Percentiles rank a stretch among this genome's conserved stretches.
Conservation (phyloP, 2,329 filamentous ascomycete species). For the Bertia moriformis region DNA sequence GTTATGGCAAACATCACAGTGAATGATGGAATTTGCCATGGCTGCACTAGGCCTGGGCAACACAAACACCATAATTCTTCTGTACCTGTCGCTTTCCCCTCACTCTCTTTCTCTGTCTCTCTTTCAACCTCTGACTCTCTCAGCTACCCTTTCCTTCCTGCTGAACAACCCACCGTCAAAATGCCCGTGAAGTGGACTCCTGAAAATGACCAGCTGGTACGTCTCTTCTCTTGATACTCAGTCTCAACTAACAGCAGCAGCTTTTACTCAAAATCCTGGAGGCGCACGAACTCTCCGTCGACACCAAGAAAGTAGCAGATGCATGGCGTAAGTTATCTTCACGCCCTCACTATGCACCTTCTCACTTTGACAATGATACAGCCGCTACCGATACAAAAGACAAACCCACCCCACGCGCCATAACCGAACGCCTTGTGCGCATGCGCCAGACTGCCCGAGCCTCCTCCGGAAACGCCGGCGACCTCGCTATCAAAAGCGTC, state of each 20-base stretch:
- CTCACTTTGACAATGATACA: slow-evolving; percentile 3
- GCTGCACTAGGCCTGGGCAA: too few species aligned
- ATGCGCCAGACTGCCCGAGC: slow-evolving; percentile 13
- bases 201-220: slow-evolving; percentile 18
- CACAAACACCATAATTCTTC: too few species aligned
- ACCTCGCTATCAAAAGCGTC: too few species aligned
- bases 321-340: slow-evolving; percentile 18
- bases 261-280: slow-evolving; percentile 22
- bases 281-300: slow-evolving; percentile 17
- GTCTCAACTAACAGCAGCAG: slow-evolving; percentile 7
- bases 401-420: slow-evolving; percentile 20
- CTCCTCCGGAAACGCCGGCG: neutral
- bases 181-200: slow-evolving; percentile 21
- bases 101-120: too few species aligned
- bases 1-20: too few species aligned
- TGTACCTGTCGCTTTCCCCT: too few species aligned
- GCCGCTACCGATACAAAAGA: slow-evolving; percentile 6
- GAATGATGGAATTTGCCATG: too few species aligned
- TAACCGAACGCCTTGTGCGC: slow-evolving; percentile 18
- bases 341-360: neutral
- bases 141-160: too few species aligned
- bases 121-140: too few species aligned
- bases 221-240: slow-evolving; percentile 1
- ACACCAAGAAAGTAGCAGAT: slow-evolving; percentile 15
- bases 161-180: slow-evolving; percentile 5